Evolutionary conservation across 495 filamentous ascomycete genomes (phyloP), one percentile per base, ranked within the genome.

Genomic region (Penicillium subrubescens): DNA sequence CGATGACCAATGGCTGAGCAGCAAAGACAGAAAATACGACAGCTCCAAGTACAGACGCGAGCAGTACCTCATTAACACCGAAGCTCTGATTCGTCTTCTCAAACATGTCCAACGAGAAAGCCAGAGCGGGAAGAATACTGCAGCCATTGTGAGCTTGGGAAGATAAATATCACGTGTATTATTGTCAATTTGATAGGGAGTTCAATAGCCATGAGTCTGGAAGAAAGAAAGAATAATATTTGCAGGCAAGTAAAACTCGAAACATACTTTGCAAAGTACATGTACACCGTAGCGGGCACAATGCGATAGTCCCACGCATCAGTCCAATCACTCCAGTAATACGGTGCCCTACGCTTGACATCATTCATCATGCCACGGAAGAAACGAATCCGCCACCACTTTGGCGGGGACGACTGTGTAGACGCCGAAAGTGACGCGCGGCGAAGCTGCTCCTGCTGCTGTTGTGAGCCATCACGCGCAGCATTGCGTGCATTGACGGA

Each of bases 221-320:
- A 33, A 27, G 17, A 48, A 60, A 33, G 31, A 50, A 19, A 59
- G 0, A 37, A 31, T 29, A 21, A 8, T 33, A 33, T 29, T 54
- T 37, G 53, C 15, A 56, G 46, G 10, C 35, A 43, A 19, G 23
- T 51, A 29, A 52, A 23, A 11, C 53, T 41, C 34, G 63, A 15
- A 52, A 63, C 87, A 70, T 80, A 93, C 91, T 94, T 94, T 29
- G 90, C 92, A 82, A 94, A 94, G 77, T 92, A 94, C 90, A 93
- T 95, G 75, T 93, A 93, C 52, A 95, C 82, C 37, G 91, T 93
- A 29, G 89, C 89, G 37, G 92, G 90, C 31, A 95, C 81, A 41
- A 93, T 88, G 37, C 92, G 85, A 77, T 95, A 95, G 73, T 93
- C 87, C 90, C 90, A 93, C 3, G 91, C 92, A 78, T 94, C 92